These are phyloP conservation scores for Lenzites betulinus DNA, from an alignment of 768 basidiomycete genomes.

Conservation along the genomic window DNA sequence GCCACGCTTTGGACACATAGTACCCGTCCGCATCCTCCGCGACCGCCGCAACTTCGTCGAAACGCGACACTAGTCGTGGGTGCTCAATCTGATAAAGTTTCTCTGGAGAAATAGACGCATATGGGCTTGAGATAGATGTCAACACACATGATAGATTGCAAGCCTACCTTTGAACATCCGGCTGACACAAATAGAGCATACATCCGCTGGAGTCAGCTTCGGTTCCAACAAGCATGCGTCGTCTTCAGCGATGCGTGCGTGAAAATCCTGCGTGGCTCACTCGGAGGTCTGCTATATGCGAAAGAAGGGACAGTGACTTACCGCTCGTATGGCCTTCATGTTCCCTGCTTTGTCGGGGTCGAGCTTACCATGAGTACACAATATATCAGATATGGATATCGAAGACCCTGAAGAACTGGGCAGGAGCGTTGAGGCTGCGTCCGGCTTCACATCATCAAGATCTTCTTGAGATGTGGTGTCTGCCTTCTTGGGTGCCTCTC, in stretches of 20 bases:
- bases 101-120: no score
- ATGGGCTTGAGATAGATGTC: neutral
- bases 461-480: neutral
- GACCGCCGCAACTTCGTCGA: constrained; percentile 54
- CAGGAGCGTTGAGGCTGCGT: no score
- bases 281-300: neutral
- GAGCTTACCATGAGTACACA: constrained; percentile 63
- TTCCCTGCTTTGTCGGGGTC: constrained; percentile 58
- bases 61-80: constrained; percentile 56
- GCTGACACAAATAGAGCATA: constrained; percentile 64
- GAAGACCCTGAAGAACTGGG: neutral
- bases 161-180: constrained; percentile 56
- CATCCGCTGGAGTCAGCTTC: constrained; percentile 47
- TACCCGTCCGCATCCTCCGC: constrained; percentile 47
- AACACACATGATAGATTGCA: neutral
- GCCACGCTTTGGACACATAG: constrained; percentile 82
- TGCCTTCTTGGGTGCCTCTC: constrained; percentile 24
- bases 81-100: constrained; percentile 70
- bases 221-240: constrained; percentile 52
- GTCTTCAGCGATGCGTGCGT: constrained; percentile 40
- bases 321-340: constrained; percentile 71
- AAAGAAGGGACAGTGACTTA: constrained; percentile 30
- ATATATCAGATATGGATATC: constrained; percentile 45
- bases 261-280: constrained; percentile 41
- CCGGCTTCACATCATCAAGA: no score